Conservation (phyloP, 2,329 filamentous ascomycete species). For the Ramularia collo-cygni region DNA sequence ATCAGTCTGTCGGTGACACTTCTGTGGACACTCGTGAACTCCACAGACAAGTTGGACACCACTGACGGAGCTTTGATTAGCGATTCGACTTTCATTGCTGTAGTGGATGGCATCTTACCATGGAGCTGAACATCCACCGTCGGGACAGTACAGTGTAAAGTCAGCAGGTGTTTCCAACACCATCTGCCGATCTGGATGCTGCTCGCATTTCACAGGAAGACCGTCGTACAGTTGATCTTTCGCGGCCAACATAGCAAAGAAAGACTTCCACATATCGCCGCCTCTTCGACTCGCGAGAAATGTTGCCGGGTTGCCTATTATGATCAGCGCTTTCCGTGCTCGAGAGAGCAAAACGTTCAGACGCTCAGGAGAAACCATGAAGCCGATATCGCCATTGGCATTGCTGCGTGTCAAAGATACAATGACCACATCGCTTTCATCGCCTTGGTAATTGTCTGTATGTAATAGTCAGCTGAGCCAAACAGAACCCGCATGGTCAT, state of each 20-base stretch:
- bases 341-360: conserved; percentile 64
- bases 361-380: conserved; percentile 58
- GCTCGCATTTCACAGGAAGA: conserved; percentile 53
- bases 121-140: conserved; percentile 60
- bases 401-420: conserved; percentile 69
- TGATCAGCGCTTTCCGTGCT: conserved; percentile 62
- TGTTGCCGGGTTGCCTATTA: conserved; percentile 55
- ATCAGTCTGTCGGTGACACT: conserved; percentile 57
- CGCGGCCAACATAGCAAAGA: conserved; percentile 16
- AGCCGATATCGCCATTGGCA: conserved; percentile 50
- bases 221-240: conserved; percentile 43
- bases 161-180: conserved; percentile 47
- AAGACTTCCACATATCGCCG: conserved; percentile 11
- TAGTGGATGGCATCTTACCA: conserved; percentile 53
- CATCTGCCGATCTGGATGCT: conserved; percentile 47
- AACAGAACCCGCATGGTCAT: too few species aligned
- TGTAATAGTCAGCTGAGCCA: too few species aligned
- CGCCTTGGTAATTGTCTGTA: conserved; percentile 66
- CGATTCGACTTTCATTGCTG: too few species aligned
- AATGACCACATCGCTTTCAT: conserved; percentile 65
- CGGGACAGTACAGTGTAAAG: conserved; percentile 57
- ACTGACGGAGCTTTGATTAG: too few species aligned
- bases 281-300: conserved; percentile 16
- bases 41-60: too few species aligned
- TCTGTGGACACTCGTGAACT: conserved; percentile 54